Evolutionary conservation across 116 monocot genomes (phyloP).

Genomic region (Iris pallida): DNA sequence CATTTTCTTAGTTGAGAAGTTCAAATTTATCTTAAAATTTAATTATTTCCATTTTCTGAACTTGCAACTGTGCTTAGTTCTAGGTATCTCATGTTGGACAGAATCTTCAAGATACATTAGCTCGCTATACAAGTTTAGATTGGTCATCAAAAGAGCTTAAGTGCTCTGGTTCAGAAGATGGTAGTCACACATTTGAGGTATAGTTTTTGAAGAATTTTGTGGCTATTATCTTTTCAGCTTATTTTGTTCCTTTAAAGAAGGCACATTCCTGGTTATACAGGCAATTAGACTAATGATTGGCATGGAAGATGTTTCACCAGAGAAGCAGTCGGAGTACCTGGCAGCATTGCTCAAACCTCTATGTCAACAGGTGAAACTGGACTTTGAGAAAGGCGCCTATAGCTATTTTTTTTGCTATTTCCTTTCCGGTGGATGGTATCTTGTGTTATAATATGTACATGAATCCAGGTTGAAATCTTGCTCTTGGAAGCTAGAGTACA

Average conservation of each 20-base stretch:
- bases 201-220: constrained; percentile 17
- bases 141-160: no score
- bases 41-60: no score
- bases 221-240: background rate
- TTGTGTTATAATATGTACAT: constrained; percentile 6
- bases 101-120: constrained; percentile 64
- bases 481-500: constrained; percentile 48
- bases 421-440: background rate
- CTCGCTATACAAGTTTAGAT: constrained; percentile 52
- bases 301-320: constrained; percentile 71
- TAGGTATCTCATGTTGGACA: constrained; percentile 28
- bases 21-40: no score
- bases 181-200: no score
- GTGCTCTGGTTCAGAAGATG: no score
- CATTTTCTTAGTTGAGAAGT: no score
- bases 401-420: background rate
- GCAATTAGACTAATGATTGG: constrained; percentile 92
- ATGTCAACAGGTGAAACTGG: constrained; percentile 58
- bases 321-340: constrained; percentile 78
- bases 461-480: constrained; percentile 50
- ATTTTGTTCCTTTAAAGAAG: constrained; percentile 3
- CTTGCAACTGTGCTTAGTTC: constrained; percentile 13
- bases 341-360: constrained; percentile 70
- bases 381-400: background rate
- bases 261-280: constrained; percentile 18